These are phyloP conservation scores for Colletotrichum tamarilloi DNA, from an alignment of 2,329 filamentous ascomycete species.

Conservation along the genomic window DNA sequence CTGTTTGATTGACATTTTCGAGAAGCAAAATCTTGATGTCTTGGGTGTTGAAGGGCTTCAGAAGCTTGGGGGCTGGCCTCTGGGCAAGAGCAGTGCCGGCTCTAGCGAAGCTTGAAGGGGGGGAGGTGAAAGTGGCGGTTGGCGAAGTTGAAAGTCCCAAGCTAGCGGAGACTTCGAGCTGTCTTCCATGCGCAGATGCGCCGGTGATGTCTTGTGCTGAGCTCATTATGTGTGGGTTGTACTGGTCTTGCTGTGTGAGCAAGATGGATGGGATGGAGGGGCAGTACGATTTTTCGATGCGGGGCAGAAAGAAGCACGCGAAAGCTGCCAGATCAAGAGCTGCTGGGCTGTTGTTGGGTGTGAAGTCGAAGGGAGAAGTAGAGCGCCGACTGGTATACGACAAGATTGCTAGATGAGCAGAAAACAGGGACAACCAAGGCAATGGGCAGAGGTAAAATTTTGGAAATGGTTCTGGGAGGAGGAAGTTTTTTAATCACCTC, in stretches of 20 bases:
- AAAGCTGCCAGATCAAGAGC: not conserved
- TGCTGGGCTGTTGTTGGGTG: not conserved
- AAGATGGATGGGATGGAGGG: conserved; percentile 11
- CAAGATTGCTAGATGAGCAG: not conserved
- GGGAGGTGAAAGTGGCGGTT: conserved; percentile 78
- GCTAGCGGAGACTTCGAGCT: conserved; percentile 64
- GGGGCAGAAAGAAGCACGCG: conserved; percentile 1
- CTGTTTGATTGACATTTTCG: conserved; percentile 95
- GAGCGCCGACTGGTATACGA: not conserved
- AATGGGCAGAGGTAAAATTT: not conserved
- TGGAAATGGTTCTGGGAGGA: conserved; percentile 8
- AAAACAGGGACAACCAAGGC: not conserved
- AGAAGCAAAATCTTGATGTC: conserved; percentile 96
- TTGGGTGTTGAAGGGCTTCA: conserved; percentile 95
- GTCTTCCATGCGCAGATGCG: conserved; percentile 43
- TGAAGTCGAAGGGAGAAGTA: not conserved
- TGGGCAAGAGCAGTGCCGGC: conserved; percentile 54
- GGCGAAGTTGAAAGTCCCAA: conserved; percentile 81
- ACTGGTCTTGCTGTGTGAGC: not conserved
- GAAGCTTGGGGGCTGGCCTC: conserved; percentile 71
- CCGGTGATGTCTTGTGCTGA: conserved; percentile 61
- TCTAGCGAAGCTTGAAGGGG: conserved; percentile 68
- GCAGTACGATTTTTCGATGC: conserved; percentile 22
- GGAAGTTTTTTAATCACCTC: conserved; percentile 10
- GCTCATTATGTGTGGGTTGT: conserved; percentile 48